These are phyloP conservation scores for Sclerotinia glacialis DNA, from an alignment of 2,329 filamentous ascomycete species.

Conservation along the genomic window DNA sequence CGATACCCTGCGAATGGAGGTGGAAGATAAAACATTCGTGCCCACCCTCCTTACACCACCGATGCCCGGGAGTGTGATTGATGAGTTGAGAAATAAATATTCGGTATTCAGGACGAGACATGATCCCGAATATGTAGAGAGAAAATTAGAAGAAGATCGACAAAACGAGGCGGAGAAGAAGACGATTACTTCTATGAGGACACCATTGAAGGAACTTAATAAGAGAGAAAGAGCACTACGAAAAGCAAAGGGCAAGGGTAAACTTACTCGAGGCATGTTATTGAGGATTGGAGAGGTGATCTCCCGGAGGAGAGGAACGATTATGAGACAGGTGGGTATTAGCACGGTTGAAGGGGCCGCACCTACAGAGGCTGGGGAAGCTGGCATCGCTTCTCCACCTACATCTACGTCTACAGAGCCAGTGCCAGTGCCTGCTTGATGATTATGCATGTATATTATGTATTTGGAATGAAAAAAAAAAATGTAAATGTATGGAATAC, in stretches of 20 bases:
- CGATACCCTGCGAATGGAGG: conserved; percentile 75
- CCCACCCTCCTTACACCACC: conserved; percentile 76
- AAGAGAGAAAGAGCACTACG: conserved; percentile 33
- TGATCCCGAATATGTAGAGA: conserved; percentile 67
- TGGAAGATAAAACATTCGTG: conserved; percentile 71
- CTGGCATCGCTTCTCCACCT: background rate
- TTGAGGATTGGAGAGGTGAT: conserved; percentile 39
- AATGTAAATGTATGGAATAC: conserved; percentile 19
- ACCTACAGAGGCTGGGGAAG: background rate
- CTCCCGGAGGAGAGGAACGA: conserved; percentile 32
- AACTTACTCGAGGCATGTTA: conserved; percentile 37
- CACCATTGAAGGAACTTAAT: conserved; percentile 38
- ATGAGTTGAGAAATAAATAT: conserved; percentile 83
- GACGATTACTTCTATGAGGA: conserved; percentile 34
- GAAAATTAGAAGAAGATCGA: conserved; percentile 59
- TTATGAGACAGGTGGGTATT: conserved; percentile 28
- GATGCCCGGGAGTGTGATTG: conserved; percentile 73
- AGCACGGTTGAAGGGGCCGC: background rate
- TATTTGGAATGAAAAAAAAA: conserved; percentile 25
- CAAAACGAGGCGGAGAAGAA: conserved; percentile 41
- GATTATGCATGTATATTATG: conserved; percentile 36
- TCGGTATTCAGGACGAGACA: conserved; percentile 79
- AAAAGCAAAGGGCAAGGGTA: conserved; percentile 37
- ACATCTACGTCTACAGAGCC: conserved; percentile 17
- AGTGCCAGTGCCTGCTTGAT: conserved; percentile 21